Conservation (phyloP, 1,284 basidiomycete species). For the Cryptococcus hybrid region DNA sequence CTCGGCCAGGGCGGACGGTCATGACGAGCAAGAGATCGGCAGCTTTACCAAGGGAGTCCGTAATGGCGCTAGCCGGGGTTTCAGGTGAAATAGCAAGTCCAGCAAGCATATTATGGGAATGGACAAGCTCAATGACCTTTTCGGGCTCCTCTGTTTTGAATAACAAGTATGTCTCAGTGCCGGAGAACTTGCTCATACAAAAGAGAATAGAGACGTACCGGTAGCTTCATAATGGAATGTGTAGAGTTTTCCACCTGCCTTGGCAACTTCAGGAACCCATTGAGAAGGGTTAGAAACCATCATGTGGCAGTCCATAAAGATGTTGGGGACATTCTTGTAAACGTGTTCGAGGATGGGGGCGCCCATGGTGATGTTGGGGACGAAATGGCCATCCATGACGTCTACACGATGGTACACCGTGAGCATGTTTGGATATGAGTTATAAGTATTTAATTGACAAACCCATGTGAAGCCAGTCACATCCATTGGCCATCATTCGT, state of each 20-base stretch:
- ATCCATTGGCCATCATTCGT: slow-evolving; percentile 86
- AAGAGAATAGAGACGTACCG: slow-evolving; percentile 55
- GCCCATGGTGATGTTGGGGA: slow-evolving; percentile 97
- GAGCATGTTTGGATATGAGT: background rate
- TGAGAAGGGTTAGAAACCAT: slow-evolving; percentile 96
- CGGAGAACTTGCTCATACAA: background rate
- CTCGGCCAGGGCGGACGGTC: slow-evolving; percentile 91
- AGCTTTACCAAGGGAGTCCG: slow-evolving; percentile 71
- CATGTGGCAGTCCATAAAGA: slow-evolving; percentile 99
- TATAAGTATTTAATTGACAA: slow-evolving; percentile 28
- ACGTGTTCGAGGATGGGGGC: slow-evolving; percentile 87
- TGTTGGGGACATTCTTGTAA: slow-evolving; percentile 83
- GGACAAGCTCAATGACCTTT: slow-evolving; percentile 72
- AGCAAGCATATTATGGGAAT: slow-evolving; percentile 69
- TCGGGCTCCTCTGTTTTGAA: slow-evolving; percentile 56
- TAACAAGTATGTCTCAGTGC: background rate
- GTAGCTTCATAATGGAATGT: slow-evolving; percentile 98
- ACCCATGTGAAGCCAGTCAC: slow-evolving; percentile 98
- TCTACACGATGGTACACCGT: slow-evolving; percentile 55
- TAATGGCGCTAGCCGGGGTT: slow-evolving; percentile 79
- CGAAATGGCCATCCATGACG: slow-evolving; percentile 98
- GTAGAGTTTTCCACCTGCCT: slow-evolving; percentile 91
- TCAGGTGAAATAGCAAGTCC: slow-evolving; percentile 94
- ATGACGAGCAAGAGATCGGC: slow-evolving; percentile 96
- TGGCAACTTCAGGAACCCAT: slow-evolving; percentile 96